Evolutionary conservation across 2,329 filamentous ascomycete species (phyloP).

Genomic region (Paraphaeosphaeria minitans): DNA sequence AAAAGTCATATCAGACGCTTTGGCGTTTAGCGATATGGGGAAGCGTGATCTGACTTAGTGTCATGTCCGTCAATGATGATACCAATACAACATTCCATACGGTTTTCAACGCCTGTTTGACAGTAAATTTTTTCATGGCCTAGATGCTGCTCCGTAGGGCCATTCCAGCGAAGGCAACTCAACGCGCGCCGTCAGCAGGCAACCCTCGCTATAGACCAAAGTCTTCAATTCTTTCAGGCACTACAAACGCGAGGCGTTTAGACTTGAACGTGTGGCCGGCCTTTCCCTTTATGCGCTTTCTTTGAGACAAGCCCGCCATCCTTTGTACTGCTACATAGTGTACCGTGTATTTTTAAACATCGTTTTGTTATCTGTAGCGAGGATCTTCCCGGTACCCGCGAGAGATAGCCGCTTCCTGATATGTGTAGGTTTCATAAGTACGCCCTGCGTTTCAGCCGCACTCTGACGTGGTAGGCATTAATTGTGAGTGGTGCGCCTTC

Average conservation of each 20-base stretch:
- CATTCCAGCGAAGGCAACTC: too few species aligned
- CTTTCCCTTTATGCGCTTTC: background rate
- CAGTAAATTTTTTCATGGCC: background rate
- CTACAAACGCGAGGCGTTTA: too few species aligned
- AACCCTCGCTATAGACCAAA: too few species aligned
- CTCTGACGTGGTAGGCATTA: background rate
- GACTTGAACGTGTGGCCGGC: too few species aligned
- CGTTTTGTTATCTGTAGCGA: background rate
- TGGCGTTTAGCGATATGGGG: background rate
- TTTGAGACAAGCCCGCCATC: background rate
- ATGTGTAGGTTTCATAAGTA: background rate
- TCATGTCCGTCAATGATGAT: background rate
- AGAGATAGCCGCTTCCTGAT: background rate
- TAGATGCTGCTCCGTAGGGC: too few species aligned
- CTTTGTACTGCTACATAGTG: background rate
- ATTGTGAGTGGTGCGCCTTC: background rate
- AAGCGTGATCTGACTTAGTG: background rate
- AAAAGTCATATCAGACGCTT: background rate
- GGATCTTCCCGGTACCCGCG: background rate
- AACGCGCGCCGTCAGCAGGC: too few species aligned
- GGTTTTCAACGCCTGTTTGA: background rate
- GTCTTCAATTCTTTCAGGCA: too few species aligned
- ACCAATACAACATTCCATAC: background rate
- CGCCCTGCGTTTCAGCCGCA: slow-evolving; percentile 5
- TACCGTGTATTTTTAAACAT: background rate